Base-by-base conservation (phyloP, 2,329 filamentous ascomycete genomes). In the Penicillium sp. region DNA sequence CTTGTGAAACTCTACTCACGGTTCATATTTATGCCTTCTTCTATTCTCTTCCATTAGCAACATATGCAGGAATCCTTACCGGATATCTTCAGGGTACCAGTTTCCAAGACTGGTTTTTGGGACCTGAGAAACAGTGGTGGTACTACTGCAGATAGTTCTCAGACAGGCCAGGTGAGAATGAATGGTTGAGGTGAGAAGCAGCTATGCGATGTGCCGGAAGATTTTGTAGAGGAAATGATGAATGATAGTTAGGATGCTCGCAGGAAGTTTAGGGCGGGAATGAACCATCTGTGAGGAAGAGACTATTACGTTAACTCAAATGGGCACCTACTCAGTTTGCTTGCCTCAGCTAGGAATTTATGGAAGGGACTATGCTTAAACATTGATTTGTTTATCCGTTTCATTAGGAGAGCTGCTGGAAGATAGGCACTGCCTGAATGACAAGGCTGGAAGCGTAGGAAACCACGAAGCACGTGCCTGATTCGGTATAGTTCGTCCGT, bases 161-260 rank as follows among this genome's bases (percentile, higher is more conserved):
- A 25, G 19, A 14, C 54, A 26, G 42, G 54, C 19, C 54, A 48
- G 30, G 40, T 56, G 19, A 26, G 54, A 38, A 26, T 46, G 13
- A 7, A 37, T 3, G 42, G 28, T 2, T n/a, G 11, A 26, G 28
- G 28, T 26, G 54, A 56, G 13, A 37, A 37, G 30, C 13, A 56
- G 28, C 10, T 48, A 42, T 56, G 54, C 14, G 54, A 56, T 25
- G 30, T 37, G 25, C 25, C 49, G 35, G 54, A 56, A 22, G 54
- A 48, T 1, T 37, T 56, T n/a, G 54, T 49, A 26, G 54, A 56
- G 30, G 14, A n/a, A 7, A 3, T 46, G 14, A 37, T 56, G 40
- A 5, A 48, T 13, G 43, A 38, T 14, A 56, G 54, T 49, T 25
- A 48, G 25, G 54, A 56, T 26, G 54, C 54, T n/a, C 42, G 38